Conservation (phyloP, 768 basidiomycete genomes). For the Nidularia pulvinata region DNA sequence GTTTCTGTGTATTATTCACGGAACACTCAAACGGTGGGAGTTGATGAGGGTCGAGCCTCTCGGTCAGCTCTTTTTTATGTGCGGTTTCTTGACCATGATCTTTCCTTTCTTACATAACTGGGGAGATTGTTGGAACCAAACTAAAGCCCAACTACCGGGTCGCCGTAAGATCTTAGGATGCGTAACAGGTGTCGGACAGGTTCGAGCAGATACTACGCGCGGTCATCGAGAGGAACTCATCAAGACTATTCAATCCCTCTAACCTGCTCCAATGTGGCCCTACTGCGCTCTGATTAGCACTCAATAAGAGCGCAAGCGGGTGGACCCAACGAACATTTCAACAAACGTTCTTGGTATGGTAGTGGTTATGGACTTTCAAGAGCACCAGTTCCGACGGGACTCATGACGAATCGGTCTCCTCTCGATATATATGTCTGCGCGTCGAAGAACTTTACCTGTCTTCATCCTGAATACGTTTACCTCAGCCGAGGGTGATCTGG, state of each 20-base stretch:
- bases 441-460: conserved; percentile 54
- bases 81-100: conserved; percentile 5
- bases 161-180: neutral
- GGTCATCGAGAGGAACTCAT: conserved; percentile 32
- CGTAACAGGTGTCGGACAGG: conserved; percentile 39
- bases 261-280: conserved; percentile 33
- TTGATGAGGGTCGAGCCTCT: neutral
- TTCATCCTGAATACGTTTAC: conserved; percentile 45
- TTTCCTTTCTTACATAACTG: conserved; percentile 12
- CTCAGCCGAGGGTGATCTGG: conserved; percentile 29
- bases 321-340: conserved; percentile 39
- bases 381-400: conserved; percentile 33
- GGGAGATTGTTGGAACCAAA: conserved; percentile 9
- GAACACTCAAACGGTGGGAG: neutral
- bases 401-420: conserved; percentile 30
- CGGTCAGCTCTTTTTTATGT: neutral
- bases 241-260: conserved; percentile 36
- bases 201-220: conserved; percentile 29
- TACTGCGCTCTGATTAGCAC: conserved; percentile 22
- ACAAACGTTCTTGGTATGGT: conserved; percentile 45
- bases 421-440: conserved; percentile 38
- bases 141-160: neutral
- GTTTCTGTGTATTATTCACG: conserved; percentile 11
- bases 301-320: conserved; percentile 28
- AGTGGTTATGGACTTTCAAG: conserved; percentile 49